phyloP scores from a whole-genome alignment of 192 early-diverging fungal genomes.

The Umbelopsis sp. region DNA sequence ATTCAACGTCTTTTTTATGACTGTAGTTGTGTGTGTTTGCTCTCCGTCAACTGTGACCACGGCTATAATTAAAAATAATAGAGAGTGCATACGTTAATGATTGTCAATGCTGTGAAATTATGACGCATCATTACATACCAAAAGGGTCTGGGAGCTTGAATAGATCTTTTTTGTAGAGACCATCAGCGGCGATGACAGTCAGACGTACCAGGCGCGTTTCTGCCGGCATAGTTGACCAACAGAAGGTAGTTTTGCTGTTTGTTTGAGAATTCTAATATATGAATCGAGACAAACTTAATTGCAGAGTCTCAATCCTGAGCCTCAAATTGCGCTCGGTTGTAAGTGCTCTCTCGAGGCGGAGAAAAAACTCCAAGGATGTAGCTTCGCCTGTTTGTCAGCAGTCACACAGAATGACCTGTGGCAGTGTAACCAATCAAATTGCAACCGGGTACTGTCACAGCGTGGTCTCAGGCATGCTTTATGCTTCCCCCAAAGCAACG shows the following conservation, averaged over 20 bases:
- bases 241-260: neutral
- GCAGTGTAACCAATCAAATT: too few species aligned
- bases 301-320: slow-evolving; percentile 2
- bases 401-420: neutral
- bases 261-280: neutral
- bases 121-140: slow-evolving; percentile 16
- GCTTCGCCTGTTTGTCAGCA: neutral
- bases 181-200: slow-evolving; percentile 86
- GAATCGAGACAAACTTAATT: slow-evolving; percentile 3
- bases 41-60: slow-evolving; percentile 94
- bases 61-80: slow-evolving; percentile 63
- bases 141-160: slow-evolving; percentile 90
- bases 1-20: slow-evolving; percentile 86
- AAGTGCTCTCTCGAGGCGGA: slow-evolving; percentile 7
- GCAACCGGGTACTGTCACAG: too few species aligned
- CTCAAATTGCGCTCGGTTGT: slow-evolving; percentile 7
- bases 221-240: slow-evolving; percentile 44
- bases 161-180: slow-evolving; percentile 87
- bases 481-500: too few species aligned
- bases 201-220: slow-evolving; percentile 84
- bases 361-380: neutral
- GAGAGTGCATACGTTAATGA: slow-evolving; percentile 88
- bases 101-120: slow-evolving; percentile 84
- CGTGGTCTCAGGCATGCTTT: too few species aligned
- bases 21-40: slow-evolving; percentile 91